Base-by-base conservation (phyloP, 352 stramenopile species). In the Phytophthora litchii region DNA sequence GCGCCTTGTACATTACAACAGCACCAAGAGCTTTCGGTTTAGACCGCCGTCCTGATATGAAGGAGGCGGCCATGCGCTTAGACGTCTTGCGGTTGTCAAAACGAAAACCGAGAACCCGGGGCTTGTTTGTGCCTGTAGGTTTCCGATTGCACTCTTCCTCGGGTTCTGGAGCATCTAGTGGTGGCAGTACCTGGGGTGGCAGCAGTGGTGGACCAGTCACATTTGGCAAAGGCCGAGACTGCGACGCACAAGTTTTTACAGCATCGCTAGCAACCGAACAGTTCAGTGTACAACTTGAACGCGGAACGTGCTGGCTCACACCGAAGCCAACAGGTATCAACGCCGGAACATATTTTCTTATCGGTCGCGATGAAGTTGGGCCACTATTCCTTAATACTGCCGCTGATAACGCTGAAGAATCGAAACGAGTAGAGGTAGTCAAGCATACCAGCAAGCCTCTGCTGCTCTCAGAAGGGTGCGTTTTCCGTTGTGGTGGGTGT, bases 401-500 rank as follows among this genome's bases (percentile, higher is more conserved):
- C 3, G 23, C 23, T 27, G 23, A 5, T 27, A 36, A 38, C 6
- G 3, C 17, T 0, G 36, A 48, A 9, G 31, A 50, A n/a, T 8
- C 16, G 4, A 29, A 47, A 25, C 6, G 10, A 19, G 4, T 12
- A 3, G 82, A 91, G 20, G 34, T 86, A 35, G 68, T 91, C 25
- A 78, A 80, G 11, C 73, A 77, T 23, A 86, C 78, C 0, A 91
- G 82, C 70, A 89, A 90, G 23, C 78, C 82, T 19, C 52, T 91
- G n/a, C 75, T 90, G 56, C 68, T 90, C 3, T 74, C 76, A n/a
- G 80, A 88, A 64, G 77, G 73, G 17, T 86, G 74, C 19, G 68
- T 91, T 3, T 90, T 91, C 50, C 72, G 72, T 12, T 78, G 79
- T 45, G 82, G 80, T 21, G 80, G 73, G 31, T 74, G 56, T 3